A percentile compares a stretch with the other conserved stretches of the same genome.
Conservation (phyloP, 305 asterid species). For the Fraxinus paxiana region DNA sequence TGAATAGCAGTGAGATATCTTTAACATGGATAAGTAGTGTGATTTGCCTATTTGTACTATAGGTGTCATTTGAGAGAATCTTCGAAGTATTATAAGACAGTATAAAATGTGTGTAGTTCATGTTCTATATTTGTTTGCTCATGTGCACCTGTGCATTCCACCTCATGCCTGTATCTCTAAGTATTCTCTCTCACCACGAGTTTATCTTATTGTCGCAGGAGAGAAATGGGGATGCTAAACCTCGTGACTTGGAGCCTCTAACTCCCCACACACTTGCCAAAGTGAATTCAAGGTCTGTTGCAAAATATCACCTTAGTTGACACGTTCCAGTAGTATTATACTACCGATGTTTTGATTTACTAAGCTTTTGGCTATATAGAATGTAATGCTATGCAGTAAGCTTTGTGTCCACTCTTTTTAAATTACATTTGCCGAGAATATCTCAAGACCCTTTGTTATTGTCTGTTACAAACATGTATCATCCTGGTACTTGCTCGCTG, state of each 20-base stretch:
- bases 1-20: constrained; percentile 16
- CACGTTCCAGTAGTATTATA: not conserved
- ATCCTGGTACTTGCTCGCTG: not conserved
- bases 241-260: constrained; percentile 69
- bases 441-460: not conserved
- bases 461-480: not conserved
- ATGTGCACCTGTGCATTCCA: not conserved
- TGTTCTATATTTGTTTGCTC: constrained; percentile 2
- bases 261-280: constrained; percentile 66
- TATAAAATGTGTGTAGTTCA: not conserved
- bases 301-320: not conserved
- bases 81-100: constrained; percentile 2
- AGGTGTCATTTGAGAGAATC: constrained; percentile 8
- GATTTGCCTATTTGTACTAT: not conserved
- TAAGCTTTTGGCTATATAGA: not conserved
- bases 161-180: not conserved
- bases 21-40: constrained; percentile 1
- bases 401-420: not conserved
- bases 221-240: constrained; percentile 70
- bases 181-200: constrained; percentile 1
- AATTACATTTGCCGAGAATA: not conserved
- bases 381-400: not conserved
- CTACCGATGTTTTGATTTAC: constrained; percentile 2
- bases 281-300: constrained; percentile 68
- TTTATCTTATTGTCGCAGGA: constrained; percentile 43